These are phyloP conservation scores for Phytophthora quininea DNA, from an alignment of 352 stramenopile genomes.

Conservation along the genomic window DNA sequence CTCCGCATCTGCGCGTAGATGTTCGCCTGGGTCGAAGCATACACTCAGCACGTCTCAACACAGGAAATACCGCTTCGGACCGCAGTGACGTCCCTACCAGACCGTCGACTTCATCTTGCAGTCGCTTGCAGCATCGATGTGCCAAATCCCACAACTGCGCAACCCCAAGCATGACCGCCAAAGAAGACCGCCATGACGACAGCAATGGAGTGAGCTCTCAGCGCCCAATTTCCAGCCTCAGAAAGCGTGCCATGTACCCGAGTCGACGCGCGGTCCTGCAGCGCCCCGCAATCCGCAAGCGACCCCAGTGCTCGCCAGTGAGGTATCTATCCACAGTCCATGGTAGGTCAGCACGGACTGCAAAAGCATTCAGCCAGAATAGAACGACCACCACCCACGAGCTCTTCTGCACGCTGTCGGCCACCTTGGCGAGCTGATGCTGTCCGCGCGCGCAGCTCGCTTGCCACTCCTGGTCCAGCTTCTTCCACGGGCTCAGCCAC, in stretches of 20 bases:
- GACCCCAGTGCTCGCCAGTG: constrained; percentile 67
- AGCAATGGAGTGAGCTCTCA: constrained; percentile 6
- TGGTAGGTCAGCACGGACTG: background rate
- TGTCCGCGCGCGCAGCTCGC: constrained; percentile 48
- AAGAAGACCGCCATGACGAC: background rate
- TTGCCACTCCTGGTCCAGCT: constrained; percentile 73
- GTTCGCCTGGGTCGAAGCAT: constrained; percentile 25
- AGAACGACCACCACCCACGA: constrained; percentile 42
- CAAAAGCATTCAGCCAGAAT: background rate
- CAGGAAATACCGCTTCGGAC: background rate
- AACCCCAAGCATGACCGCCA: background rate
- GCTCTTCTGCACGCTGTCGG: constrained; percentile 77
- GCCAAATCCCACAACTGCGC: constrained; percentile 72
- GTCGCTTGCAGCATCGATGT: constrained; percentile 62
- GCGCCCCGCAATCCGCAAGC: constrained; percentile 47
- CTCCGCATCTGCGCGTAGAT: constrained; percentile 55
- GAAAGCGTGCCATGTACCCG: constrained; percentile 35
- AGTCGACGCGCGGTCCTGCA: constrained; percentile 55
- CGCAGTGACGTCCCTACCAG: constrained; percentile 27
- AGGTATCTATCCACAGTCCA: constrained; percentile 50
- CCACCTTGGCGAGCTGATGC: constrained; percentile 68
- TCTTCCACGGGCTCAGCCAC: constrained; percentile 68
- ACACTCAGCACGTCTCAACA: background rate
- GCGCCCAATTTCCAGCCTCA: background rate
- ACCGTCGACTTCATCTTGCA: constrained; percentile 54